Base-by-base conservation (phyloP, 1,139 yeast genomes). In the Trichomonascaceae sp. region DNA sequence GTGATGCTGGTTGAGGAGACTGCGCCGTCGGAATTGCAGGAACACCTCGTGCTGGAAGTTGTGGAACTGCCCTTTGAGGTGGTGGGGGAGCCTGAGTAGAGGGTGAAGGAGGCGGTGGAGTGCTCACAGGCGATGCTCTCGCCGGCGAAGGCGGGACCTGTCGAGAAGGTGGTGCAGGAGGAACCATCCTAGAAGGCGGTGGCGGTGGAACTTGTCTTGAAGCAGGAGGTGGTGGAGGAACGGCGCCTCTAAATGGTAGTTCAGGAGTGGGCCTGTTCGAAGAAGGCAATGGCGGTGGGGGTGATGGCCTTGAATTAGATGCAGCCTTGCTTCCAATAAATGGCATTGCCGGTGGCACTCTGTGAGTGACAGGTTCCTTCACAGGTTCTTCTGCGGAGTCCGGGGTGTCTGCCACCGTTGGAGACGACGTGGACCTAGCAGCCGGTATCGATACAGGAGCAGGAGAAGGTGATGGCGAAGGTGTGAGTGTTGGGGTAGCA, bases 341-440 rank as follows among this genome's bases (percentile, higher is more conserved):
- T 8, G 69, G 67, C 69, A 65, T 65, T 22, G 69, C 64, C 24
- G 69, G 68, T 4, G 69, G 69, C 2, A 61, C 69, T 36, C 65
- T 68, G 53, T 69, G 70, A 27, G 74, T 66, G 47, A 70, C 66
- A 15, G 74, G 70, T 8, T 77, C 74, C 7, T 74, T n/a, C 18
- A 45, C 71, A 20, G 75, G 72, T 9, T 74, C 72, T n/a, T 53
- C 56, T 24, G 54, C 39, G 36, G 45, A 7, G 7, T 43, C 43
- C 13, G 15, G 6, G 24, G 24, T 13, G 38, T 27, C 19, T n/a
- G 56, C 43, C 18, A 50, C 32, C 2, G 41, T 51, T 58, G 61
- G 41, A 64, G 72, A 41, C 61, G 59, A 51, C 9, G 57, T 45
- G 1, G 57, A 51, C 30, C 56, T 44, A 12, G 63, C 55, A 5